Evolutionary conservation across 495 filamentous ascomycete genomes (phyloP).

Genomic region (Aspergillus carlsbadensis): DNA sequence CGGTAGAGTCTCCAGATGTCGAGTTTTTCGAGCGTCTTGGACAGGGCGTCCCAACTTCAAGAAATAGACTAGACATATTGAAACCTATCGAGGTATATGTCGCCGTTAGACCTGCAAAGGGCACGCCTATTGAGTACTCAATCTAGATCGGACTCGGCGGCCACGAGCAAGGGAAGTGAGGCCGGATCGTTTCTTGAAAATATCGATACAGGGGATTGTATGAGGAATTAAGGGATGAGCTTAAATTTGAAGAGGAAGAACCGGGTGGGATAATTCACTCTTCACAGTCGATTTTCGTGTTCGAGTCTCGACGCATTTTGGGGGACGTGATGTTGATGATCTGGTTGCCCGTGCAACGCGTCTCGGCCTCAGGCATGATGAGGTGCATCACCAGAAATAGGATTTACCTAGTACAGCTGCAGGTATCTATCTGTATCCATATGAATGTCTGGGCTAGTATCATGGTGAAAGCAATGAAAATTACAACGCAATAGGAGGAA

Average conservation of each 20-base stretch:
- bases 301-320: neutral
- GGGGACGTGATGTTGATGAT: conserved; percentile 24
- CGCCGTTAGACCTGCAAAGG: neutral
- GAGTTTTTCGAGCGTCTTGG: conserved; percentile 26
- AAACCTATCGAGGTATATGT: neutral
- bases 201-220: neutral
- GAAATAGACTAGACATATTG: conserved; percentile 31
- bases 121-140: neutral
- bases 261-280: neutral
- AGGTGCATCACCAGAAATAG: neutral
- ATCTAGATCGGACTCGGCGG: neutral
- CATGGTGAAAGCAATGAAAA: too few relatives aligned
- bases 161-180: neutral
- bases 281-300: neutral
- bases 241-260: neutral
- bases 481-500: too few relatives aligned
- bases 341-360: conserved; percentile 23
- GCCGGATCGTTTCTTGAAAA: neutral
- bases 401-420: neutral
- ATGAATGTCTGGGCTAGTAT: too few relatives aligned
- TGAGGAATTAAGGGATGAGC: neutral
- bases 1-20: conserved; percentile 12
- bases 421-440: too few relatives aligned
- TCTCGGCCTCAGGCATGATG: conserved; percentile 8
- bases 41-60: conserved; percentile 29